phyloP scores from a whole-genome alignment of 1,284 basidiomycete species.

The Malassezia equina region DNA sequence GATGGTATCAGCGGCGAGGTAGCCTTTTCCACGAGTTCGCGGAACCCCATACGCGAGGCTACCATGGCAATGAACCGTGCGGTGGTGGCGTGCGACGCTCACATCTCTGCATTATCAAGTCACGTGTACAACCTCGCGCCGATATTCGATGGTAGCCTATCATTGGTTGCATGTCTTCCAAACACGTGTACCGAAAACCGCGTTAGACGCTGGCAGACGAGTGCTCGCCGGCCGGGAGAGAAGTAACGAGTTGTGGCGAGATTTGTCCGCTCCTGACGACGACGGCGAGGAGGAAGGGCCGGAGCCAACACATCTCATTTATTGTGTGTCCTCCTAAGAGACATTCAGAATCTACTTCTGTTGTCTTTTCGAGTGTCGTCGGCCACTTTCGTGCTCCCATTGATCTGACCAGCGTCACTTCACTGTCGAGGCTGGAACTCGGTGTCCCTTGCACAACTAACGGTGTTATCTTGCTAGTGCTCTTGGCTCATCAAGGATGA shows the following conservation, averaged over 20 bases:
- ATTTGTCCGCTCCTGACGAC: constrained; percentile 6
- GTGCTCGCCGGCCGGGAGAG: constrained; percentile 2
- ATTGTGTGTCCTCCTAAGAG: constrained; percentile 1
- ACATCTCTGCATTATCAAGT: not conserved
- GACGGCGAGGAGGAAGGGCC: constrained; percentile 13
- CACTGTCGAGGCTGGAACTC: not conserved
- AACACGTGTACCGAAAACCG: constrained; percentile 6
- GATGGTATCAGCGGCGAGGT: constrained; percentile 74
- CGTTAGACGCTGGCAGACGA: not conserved
- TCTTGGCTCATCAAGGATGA: constrained; percentile 5
- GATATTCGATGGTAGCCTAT: not conserved
- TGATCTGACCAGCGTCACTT: not conserved
- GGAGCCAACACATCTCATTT: not conserved
- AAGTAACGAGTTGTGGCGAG: not conserved
- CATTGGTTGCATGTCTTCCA: not conserved
- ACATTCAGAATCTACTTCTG: constrained; percentile 6
- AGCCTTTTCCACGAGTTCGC: constrained; percentile 60
- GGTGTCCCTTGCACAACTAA: not conserved
- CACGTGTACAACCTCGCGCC: not conserved
- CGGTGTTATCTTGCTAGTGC: not conserved
- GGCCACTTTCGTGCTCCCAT: constrained; percentile 9
- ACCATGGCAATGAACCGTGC: constrained; percentile 8
- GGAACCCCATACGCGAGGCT: constrained; percentile 1
- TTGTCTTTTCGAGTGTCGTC: constrained; percentile 13
- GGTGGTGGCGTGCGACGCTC: not conserved